These are phyloP conservation scores for Neurospora sp. DNA, from an alignment of 495 filamentous ascomycete species.

Conservation along the genomic window DNA sequence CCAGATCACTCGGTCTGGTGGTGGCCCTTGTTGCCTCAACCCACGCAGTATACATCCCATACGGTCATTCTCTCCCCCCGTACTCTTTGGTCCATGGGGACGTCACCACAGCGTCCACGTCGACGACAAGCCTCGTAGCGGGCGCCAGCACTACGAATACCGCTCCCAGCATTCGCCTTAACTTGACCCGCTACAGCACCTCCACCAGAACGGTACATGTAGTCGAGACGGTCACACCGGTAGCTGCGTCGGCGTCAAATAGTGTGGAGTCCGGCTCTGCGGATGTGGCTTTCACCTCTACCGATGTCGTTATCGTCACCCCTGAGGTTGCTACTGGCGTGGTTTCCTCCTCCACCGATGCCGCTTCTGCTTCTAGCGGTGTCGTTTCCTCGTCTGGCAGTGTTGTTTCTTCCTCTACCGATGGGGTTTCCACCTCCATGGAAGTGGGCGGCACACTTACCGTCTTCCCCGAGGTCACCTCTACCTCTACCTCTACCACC, in stretches of 20 bases:
- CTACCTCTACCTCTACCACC: not conserved
- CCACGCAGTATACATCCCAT: not conserved
- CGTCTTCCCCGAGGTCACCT: not conserved
- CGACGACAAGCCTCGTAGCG: not conserved
- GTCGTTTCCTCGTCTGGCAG: not conserved
- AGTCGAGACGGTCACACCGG: not conserved
- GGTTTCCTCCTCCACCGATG: not conserved
- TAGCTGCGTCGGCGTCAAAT: not conserved
- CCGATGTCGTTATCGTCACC: not conserved
- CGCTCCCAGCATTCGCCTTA: not conserved
- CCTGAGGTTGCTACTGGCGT: not conserved
- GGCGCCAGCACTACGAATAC: not conserved
- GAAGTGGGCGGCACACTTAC: not conserved
- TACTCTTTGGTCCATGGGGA: not conserved
- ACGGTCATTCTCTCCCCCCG: no score
- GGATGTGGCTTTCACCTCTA: not conserved
- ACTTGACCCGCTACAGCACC: not conserved
- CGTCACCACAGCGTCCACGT: not conserved
- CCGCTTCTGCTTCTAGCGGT: not conserved
- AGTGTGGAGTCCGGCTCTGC: not conserved
- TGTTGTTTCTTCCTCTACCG: not conserved
- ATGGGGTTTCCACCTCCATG: not conserved
- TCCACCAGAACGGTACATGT: not conserved
- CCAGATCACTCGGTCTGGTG: not conserved
- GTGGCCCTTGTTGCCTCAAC: not conserved